Percentiles rank a stretch among this genome's conserved stretches.
Conservation (phyloP, 2,329 filamentous ascomycete genomes). For the Diaporthe ilicicola region DNA sequence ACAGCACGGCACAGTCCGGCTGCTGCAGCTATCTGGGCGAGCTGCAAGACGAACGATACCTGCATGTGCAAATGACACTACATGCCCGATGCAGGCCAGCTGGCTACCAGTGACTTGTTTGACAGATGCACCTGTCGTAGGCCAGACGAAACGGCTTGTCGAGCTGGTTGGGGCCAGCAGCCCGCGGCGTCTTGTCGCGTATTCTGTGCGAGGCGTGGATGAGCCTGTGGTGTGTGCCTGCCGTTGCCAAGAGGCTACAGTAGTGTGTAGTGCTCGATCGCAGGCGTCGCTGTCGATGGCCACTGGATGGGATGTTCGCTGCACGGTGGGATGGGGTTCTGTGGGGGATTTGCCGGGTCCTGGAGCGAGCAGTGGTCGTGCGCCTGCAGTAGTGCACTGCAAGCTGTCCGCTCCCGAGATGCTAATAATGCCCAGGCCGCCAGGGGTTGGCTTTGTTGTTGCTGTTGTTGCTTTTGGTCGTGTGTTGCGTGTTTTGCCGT, state of each 20-base stretch:
- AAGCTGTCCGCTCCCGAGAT: constrained; percentile 7
- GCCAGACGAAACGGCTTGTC: not conserved
- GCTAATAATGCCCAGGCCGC: not conserved
- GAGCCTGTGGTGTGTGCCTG: not conserved
- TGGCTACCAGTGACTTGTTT: not conserved
- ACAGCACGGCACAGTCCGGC: not conserved
- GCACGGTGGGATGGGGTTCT: constrained; percentile 6
- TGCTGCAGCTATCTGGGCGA: not conserved
- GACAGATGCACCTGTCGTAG: not conserved
- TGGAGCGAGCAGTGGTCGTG: constrained; percentile 14
- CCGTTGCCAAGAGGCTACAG: constrained; percentile 6
- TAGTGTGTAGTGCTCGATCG: not conserved
- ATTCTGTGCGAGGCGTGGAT: not conserved
- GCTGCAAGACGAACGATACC: not conserved
- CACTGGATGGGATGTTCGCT: constrained; percentile 15
- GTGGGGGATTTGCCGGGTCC: not conserved
- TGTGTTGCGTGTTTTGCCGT: not conserved
- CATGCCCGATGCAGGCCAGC: constrained; percentile 2
- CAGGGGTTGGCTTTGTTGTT: not conserved
- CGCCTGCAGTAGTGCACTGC: constrained; percentile 24
- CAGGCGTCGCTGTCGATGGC: not conserved
- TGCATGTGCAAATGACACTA: not conserved
- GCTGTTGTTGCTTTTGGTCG: not conserved
- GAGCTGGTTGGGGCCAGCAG: no score
- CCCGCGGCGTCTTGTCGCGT: no score